These are phyloP conservation scores for Plasmodium gaboni DNA, from an alignment of 169 alveolate genomes.

Conservation along the genomic window DNA sequence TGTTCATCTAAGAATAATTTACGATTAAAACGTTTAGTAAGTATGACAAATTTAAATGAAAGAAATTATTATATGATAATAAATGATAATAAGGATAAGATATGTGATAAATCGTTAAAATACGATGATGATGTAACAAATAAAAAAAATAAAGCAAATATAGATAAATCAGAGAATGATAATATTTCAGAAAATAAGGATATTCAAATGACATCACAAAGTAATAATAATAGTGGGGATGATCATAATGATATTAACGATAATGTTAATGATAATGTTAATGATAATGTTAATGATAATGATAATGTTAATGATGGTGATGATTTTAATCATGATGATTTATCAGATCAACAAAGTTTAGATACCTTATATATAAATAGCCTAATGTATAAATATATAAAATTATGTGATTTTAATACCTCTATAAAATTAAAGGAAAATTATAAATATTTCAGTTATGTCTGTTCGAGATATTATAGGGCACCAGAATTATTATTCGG, in stretches of 20 bases:
- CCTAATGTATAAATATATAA: constrained; percentile 48
- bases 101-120: background rate
- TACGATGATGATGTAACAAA: background rate
- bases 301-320: background rate
- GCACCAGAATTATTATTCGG: constrained; percentile 99
- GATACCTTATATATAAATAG: constrained; percentile 24
- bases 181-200: background rate
- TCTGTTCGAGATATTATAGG: constrained; percentile 98
- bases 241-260: background rate
- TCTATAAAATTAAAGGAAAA: constrained; percentile 60
- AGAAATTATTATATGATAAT: background rate
- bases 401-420: constrained; percentile 52
- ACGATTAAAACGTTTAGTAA: constrained; percentile 13
- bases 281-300: background rate
- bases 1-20: too few relatives aligned
- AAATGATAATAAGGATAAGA: background rate
- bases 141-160: constrained; percentile 3
- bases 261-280: background rate
- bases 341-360: background rate
- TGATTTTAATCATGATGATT: background rate
- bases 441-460: constrained; percentile 87
- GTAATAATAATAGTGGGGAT: background rate
- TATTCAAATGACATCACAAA: background rate
- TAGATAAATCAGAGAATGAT: background rate
- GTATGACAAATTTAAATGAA: constrained; percentile 10